Conservation (phyloP, 1,139 yeast species). For the Hansenula anomala region DNA sequence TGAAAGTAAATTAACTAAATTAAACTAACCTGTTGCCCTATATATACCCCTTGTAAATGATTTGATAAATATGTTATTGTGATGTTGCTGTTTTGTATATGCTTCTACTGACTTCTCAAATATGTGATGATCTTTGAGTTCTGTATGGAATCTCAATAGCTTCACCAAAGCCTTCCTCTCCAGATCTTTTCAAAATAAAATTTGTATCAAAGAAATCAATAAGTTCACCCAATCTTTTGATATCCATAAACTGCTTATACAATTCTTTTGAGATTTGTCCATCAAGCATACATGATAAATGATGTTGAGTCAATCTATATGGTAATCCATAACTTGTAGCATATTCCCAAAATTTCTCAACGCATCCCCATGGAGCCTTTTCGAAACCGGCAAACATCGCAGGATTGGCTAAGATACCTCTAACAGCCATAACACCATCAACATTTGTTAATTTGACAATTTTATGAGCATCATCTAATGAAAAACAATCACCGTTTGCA, state of each 20-base stretch:
- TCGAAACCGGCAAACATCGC: constrained; percentile 74
- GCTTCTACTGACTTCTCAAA: too few relatives aligned
- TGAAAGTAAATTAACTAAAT: too few relatives aligned
- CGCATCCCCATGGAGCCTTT: constrained; percentile 84
- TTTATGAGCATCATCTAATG: constrained; percentile 52
- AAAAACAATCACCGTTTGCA: constrained; percentile 93
- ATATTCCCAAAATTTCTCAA: constrained; percentile 78
- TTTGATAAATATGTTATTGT: too few relatives aligned
- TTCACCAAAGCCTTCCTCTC: constrained; percentile 68
- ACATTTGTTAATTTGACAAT: constrained; percentile 68
- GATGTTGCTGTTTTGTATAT: too few relatives aligned
- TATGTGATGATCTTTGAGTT: constrained; percentile 29
- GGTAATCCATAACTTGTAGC: constrained; percentile 81
- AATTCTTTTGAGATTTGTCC: constrained; percentile 49
- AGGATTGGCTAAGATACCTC: constrained; percentile 85
- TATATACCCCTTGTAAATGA: neutral
- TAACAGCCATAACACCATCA: constrained; percentile 94
- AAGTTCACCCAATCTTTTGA: constrained; percentile 53
- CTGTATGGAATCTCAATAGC: constrained; percentile 52
- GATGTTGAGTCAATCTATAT: constrained; percentile 80
- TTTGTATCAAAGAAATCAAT: constrained; percentile 77
- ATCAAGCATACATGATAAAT: constrained; percentile 78
- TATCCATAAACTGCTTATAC: constrained; percentile 62
- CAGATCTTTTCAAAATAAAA: constrained; percentile 60
- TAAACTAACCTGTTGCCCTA: too few relatives aligned